Evolutionary conservation across 805 yeast species (phyloP), one percentile per base, ranked within the genome.

Genomic region (Kodamaea nitidulidarum): DNA sequence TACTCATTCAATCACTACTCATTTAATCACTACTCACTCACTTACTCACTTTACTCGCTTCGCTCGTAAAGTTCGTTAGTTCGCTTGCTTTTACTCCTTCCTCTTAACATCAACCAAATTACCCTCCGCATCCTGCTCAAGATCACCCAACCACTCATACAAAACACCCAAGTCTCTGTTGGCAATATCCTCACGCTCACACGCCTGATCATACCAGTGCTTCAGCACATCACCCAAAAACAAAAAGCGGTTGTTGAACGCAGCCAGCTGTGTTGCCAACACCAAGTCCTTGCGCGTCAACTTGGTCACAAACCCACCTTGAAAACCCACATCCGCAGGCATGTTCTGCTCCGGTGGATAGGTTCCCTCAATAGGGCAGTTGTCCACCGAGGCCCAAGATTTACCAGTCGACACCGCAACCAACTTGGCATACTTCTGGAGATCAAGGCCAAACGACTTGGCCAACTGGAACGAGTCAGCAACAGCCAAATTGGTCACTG

Each of bases 391-490:
- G 10, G 78, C 75, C 80, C 80, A 75, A 3, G 73, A 60, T 48
- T 73, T 67, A 12, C 80, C 80, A 5, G 78, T 68, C 9, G 78
- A 71, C 3, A 71, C 74, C 22, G 76, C 57, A 12, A 75, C 75
- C 40, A 75, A 60, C 35, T 71, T 67, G 20, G 77, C 72, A 49
- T 73, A 73, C 40, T 61, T 56, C 30, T 65, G 52, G 51, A 72
- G 56, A 51, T 75, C 67, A 40, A 75, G 65, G 5, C 76, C 75
- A 41, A 72, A 66, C 10, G 73, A 58, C 40, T 62, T 61, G 16
- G 80, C 80, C 43, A 75, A 58, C 42, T 71, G 76, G 60, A 75
- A 73, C 7, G 78, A 74, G 48, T 75, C 80, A 7, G 76, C 71
- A 10, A 74, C 75, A 0, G 79, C 79, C 47, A 75, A 61, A 54